A percentile compares a stretch with the other conserved stretches of the same genome.
phyloP scores from a whole-genome alignment of 768 basidiomycete species.

The Kwoniella newhampshirensis region DNA sequence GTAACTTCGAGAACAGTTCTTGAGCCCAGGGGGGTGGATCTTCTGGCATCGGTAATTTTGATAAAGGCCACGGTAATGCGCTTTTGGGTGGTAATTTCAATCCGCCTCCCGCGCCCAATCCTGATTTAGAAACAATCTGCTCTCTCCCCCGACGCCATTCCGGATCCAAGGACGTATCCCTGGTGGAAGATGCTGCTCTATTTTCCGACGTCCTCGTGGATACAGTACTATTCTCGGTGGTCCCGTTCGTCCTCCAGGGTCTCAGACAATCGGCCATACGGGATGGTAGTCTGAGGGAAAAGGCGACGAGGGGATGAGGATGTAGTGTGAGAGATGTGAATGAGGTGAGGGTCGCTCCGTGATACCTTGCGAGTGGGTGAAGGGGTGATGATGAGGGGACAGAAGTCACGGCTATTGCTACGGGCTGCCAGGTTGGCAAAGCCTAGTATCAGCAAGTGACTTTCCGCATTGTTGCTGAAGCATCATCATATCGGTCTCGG shows the following conservation, averaged over 20 bases:
- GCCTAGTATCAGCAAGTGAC: too few species aligned
- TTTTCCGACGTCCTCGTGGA: neutral
- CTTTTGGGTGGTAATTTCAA: slow-evolving; percentile 4
- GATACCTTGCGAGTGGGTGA: slow-evolving; percentile 56
- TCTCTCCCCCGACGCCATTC: too few species aligned
- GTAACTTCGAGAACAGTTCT: slow-evolving; percentile 6
- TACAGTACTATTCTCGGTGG: too few species aligned
- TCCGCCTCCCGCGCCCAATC: neutral
- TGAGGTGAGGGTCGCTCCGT: slow-evolving; percentile 91
- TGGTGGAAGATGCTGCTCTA: neutral
- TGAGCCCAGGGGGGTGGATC: slow-evolving; percentile 15
- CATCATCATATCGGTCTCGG: too few species aligned
- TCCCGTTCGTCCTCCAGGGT: slow-evolving; percentile 8
- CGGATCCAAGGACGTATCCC: too few species aligned
- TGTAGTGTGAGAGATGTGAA: slow-evolving; percentile 89
- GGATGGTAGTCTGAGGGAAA: slow-evolving; percentile 85
- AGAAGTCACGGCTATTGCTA: slow-evolving; percentile 74
- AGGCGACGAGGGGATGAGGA: slow-evolving; percentile 81
- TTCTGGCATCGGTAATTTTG: slow-evolving; percentile 14
- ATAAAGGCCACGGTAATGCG: slow-evolving; percentile 15
- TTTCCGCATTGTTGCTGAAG: too few species aligned
- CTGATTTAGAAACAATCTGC: too few species aligned
- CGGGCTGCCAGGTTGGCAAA: too few species aligned
- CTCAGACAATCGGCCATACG: slow-evolving; percentile 65
- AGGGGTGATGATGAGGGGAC: slow-evolving; percentile 5